Evolutionary conservation across 352 stramenopile genomes (phyloP), one percentile per base, ranked within the genome.

Genomic region (Phytophthora hybrid): DNA sequence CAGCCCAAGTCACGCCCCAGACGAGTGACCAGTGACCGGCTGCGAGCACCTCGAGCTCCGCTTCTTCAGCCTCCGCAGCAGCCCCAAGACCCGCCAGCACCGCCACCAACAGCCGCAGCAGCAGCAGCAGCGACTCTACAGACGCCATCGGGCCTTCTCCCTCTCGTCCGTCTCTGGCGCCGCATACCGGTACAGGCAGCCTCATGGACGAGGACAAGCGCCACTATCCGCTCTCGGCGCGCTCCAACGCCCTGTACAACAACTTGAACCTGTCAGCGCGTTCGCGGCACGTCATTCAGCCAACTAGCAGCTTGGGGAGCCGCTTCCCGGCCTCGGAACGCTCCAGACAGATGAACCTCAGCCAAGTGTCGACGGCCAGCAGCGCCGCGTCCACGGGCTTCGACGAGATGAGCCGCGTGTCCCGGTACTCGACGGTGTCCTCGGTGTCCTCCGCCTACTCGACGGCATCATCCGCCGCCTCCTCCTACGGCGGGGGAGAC

Each of bases 361-460:
- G 82, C 68, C 71, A 82, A 54, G 68, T 82, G 4, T 82, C 75
- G 26, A 76, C 68, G 8, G 21, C 74, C 31, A 80, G 37, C 37
- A 44, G 37, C 13, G 37, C 67, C 55, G 63, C 64, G n/a, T n/a
- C 61, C 1, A 71, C 63, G 6, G 73, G 67, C 63, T 86, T 80
- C 58, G 85, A 93, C 51, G 83, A 83, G 55, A 71, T 79, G 65
- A 83, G 76, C 53, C 87, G 86, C 65, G 69, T 63, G 9, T 91
- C 84, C 49, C 87, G 87, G 44, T 94, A 84, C 74, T 94, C 87
- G 63, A 88, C 66, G 10, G 51, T 53, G n/a, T 81, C 77, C 14
- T 78, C 78, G 5, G 64, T 66, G 2, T 79, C 83, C 5, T 73
- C 81, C 18, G 79, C 79, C n/a, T 84, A 73, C 52, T 81, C 82